Evolutionary conservation across 768 basidiomycete species (phyloP).

Genomic region (Gautieria morchelliformis): DNA sequence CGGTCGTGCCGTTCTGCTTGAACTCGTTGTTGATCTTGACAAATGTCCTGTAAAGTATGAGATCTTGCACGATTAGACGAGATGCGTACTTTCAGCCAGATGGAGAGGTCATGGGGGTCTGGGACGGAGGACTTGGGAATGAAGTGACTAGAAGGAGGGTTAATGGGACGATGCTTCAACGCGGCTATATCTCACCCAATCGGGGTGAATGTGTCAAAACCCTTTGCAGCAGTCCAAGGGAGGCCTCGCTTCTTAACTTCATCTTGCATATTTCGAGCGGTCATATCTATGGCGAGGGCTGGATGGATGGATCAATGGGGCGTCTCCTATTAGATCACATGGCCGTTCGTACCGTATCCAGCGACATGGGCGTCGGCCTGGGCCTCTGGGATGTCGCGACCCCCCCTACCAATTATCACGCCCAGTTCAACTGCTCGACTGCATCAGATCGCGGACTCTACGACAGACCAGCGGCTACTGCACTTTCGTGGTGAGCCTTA

Average conservation of each 20-base stretch:
- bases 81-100: conserved; percentile 58
- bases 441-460: not conserved
- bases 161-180: not conserved
- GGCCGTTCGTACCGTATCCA: conserved; percentile 65
- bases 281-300: conserved; percentile 96
- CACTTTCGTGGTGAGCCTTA: conserved; percentile 87
- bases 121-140: conserved; percentile 61
- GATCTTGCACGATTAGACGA: not conserved
- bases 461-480: conserved; percentile 2
- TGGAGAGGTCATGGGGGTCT: conserved; percentile 67
- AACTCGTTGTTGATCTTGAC: conserved; percentile 69
- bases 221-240: conserved; percentile 97
- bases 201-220: conserved; percentile 94
- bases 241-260: conserved; percentile 85
- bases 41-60: not conserved
- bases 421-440: conserved; percentile 73
- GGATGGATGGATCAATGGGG: not conserved
- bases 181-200: conserved; percentile 49
- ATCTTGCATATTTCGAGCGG: conserved; percentile 91
- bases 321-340: no score
- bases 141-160: conserved; percentile 45
- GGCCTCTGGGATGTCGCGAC: conserved; percentile 68
- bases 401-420: conserved; percentile 85
- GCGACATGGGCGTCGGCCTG: conserved; percentile 74
- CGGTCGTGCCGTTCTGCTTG: conserved; percentile 80